A percentile compares a stretch with the other conserved stretches of the same genome.
Conservation (phyloP, 108 stramenopile genomes). For the Skeletonema tropicum region DNA sequence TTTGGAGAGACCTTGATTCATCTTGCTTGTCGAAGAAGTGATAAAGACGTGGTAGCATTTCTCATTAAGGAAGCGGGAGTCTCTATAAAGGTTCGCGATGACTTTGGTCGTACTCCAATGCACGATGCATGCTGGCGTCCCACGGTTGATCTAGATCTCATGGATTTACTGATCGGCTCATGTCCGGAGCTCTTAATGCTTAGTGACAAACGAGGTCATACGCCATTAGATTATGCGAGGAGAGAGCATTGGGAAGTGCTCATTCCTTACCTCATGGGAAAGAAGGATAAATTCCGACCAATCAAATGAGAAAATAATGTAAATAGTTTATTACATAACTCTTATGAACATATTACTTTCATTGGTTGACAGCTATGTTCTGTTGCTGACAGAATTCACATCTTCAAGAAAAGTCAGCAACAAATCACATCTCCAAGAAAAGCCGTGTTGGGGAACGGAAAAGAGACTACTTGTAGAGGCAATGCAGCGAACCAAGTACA, state of each 20-base stretch:
- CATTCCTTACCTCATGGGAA: conserved; percentile 30
- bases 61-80: conserved; percentile 71
- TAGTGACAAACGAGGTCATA: conserved; percentile 59
- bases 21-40: conserved; percentile 85
- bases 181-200: conserved; percentile 56
- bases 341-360: neutral
- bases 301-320: neutral
- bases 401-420: too few species aligned
- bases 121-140: conserved; percentile 87
- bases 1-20: conserved; percentile 89
- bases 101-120: conserved; percentile 81
- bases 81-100: conserved; percentile 64
- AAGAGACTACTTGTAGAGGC: too few species aligned
- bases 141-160: conserved; percentile 54
- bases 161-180: conserved; percentile 51
- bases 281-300: conserved; percentile 39
- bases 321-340: neutral
- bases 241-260: conserved; percentile 51
- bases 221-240: conserved; percentile 57
- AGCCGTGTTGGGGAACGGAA: too few species aligned
- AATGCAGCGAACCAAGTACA: too few species aligned
- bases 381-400: too few species aligned
- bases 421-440: too few species aligned
- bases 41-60: conserved; percentile 57
- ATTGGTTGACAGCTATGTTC: too few species aligned